phyloP scores from a whole-genome alignment of 192 early-diverging fungal genomes.

The Coemansia sp. region DNA sequence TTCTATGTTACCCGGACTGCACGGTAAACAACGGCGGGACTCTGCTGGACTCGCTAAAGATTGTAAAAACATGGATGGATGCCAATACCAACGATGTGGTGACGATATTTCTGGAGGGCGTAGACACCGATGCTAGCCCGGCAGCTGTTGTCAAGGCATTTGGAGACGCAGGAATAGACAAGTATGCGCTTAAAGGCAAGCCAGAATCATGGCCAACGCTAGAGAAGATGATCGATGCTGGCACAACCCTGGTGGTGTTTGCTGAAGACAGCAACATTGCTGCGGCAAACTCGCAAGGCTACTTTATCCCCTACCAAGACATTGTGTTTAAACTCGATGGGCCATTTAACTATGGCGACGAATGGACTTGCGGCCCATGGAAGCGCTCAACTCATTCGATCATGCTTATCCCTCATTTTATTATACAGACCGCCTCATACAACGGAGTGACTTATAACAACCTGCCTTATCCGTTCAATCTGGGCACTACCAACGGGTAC shows the following conservation, averaged over 20 bases:
- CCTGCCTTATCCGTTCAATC: conserved; percentile 49
- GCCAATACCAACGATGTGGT: conserved; percentile 42
- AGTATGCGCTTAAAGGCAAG: conserved; percentile 34
- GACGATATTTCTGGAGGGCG: conserved; percentile 46
- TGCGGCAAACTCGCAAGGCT: conserved; percentile 31
- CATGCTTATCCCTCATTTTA: conserved; percentile 49
- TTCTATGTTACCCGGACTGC: conserved; percentile 46
- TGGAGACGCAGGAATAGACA: conserved; percentile 28
- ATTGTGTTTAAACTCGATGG: conserved; percentile 41
- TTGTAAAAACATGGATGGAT: conserved; percentile 43
- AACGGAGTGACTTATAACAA: conserved; percentile 29
- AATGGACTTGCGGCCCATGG: conserved; percentile 50
- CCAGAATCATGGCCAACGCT: conserved; percentile 41
- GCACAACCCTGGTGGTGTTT: conserved; percentile 50
- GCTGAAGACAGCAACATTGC: conserved; percentile 31
- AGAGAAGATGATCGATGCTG: conserved; percentile 29
- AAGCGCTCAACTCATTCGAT: conserved; percentile 31
- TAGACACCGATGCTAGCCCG: conserved; percentile 23
- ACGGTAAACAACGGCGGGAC: conserved; percentile 41
- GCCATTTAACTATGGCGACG: conserved; percentile 23
- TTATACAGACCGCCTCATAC: conserved; percentile 40
- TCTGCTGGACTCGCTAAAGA: conserved; percentile 29
- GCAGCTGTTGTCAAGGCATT: conserved; percentile 35
- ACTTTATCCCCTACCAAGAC: conserved; percentile 33
- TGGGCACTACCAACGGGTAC: conserved; percentile 46